These are phyloP conservation scores for Mycosphaerella arachidis DNA, from an alignment of 2,329 filamentous ascomycete species.

Conservation along the genomic window DNA sequence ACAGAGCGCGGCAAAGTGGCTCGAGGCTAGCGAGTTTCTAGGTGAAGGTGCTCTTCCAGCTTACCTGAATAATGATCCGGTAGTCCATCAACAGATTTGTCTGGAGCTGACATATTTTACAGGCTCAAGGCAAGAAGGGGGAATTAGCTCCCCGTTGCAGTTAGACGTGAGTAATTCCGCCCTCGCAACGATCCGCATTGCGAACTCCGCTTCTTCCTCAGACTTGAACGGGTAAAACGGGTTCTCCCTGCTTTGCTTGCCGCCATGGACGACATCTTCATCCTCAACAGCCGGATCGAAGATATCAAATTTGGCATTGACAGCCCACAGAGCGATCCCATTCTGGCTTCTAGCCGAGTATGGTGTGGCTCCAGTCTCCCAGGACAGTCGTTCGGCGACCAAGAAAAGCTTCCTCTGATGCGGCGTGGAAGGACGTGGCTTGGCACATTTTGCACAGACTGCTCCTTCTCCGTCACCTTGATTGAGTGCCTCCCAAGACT, in stretches of 20 bases:
- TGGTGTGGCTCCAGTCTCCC: conserved; percentile 9
- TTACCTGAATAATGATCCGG: not conserved
- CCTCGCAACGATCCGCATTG: conserved; percentile 14
- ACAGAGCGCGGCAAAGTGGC: not conserved
- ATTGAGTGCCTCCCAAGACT: conserved; percentile 17
- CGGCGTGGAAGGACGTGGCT: conserved; percentile 7
- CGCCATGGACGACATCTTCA: conserved; percentile 14
- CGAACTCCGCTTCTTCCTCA: conserved; percentile 13
- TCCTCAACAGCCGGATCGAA: conserved; percentile 21
- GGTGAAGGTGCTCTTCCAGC: not conserved
- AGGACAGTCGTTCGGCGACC: conserved; percentile 20
- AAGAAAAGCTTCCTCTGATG: conserved; percentile 23
- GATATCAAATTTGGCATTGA: conserved; percentile 20
- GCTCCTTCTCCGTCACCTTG: conserved; percentile 9
- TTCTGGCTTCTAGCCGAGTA: conserved; percentile 16
- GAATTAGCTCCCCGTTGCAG: too few species aligned
- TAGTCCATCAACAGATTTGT: not conserved
- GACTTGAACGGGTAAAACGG: conserved; percentile 15
- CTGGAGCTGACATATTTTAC: not conserved
- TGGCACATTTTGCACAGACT: conserved; percentile 17
- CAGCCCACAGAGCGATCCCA: conserved; percentile 19
- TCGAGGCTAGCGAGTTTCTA: not conserved
- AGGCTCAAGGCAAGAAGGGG: too few species aligned
- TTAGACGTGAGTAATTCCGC: conserved; percentile 15
- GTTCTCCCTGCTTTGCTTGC: conserved; percentile 14